phyloP scores from a whole-genome alignment of 1,139 yeast species.

The Kurtzmaniella natalensis region DNA sequence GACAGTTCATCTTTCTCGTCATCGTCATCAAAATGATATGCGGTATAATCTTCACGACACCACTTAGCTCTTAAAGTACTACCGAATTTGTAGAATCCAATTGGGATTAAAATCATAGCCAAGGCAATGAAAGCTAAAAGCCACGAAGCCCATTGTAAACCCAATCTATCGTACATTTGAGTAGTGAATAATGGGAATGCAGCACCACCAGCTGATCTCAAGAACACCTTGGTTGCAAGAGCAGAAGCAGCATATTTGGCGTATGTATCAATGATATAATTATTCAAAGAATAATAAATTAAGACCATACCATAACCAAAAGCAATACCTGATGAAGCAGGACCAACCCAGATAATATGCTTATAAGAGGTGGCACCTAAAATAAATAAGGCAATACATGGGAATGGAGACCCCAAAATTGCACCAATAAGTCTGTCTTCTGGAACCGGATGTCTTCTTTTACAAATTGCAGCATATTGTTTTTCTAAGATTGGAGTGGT shows the following conservation, averaged over 20 bases:
- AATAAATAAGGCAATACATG: constrained; percentile 81
- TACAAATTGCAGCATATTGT: constrained; percentile 48
- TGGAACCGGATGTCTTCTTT: constrained; percentile 67
- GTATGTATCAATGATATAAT: constrained; percentile 84
- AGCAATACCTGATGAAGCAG: constrained; percentile 84
- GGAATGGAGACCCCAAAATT: constrained; percentile 86
- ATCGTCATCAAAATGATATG: constrained; percentile 6
- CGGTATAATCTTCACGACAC: constrained; percentile 62
- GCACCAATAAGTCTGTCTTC: constrained; percentile 88
- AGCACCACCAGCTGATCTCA: constrained; percentile 86
- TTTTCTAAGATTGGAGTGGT: constrained; percentile 73
- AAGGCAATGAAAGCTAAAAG: constrained; percentile 77
- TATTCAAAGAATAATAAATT: constrained; percentile 80
- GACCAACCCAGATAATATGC: constrained; percentile 88
- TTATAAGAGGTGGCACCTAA: constrained; percentile 84
- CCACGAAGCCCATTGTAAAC: constrained; percentile 81
- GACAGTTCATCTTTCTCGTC: constrained; percentile 2
- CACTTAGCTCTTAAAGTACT: constrained; percentile 55
- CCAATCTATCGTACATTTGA: constrained; percentile 72
- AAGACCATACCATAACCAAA: constrained; percentile 92
- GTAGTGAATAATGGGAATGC: constrained; percentile 88
- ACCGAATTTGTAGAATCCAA: constrained; percentile 71
- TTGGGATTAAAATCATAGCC: constrained; percentile 82
- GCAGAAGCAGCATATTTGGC: constrained; percentile 89
- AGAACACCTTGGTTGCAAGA: constrained; percentile 81